Conservation (phyloP, 306 rosid species). For the Macrotyloma uniflorum region DNA sequence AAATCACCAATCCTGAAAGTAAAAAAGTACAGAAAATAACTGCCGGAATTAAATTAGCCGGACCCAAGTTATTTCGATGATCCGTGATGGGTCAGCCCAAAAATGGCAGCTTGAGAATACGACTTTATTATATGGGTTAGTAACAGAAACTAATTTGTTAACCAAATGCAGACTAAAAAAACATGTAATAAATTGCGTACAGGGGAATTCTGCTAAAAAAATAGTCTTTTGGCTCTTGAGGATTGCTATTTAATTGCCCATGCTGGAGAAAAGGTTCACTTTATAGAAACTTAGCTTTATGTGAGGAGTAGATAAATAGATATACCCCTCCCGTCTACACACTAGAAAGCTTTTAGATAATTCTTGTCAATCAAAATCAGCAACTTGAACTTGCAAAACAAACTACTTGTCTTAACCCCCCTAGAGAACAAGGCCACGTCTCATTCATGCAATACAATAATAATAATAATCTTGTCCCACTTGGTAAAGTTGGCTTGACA, state of each 20-base stretch:
- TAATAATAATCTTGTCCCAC: not conserved
- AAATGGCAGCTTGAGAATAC: not conserved
- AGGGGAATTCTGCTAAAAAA: too few species aligned
- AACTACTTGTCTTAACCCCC: not conserved
- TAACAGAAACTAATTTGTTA: constrained; percentile 9
- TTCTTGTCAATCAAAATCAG: not conserved
- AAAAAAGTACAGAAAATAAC: not conserved
- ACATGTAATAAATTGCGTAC: too few species aligned
- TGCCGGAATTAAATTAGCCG: not conserved
- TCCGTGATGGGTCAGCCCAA: not conserved
- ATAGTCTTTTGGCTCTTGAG: too few species aligned
- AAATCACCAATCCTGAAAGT: too few species aligned
- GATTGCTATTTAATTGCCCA: not conserved
- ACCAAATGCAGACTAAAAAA: too few species aligned
- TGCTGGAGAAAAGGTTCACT: not conserved
- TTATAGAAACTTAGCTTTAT: not conserved
- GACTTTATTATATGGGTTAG: not conserved
- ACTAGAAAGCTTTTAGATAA: too few species aligned
- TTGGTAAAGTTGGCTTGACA: not conserved
- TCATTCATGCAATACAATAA: too few species aligned
- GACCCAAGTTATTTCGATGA: not conserved
- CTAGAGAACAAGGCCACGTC: not conserved
- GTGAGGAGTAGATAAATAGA: too few species aligned
- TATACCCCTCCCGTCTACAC: too few species aligned
- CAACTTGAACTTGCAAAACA: not conserved